Evolutionary conservation across 176 grass and related monocot species (phyloP).

Genomic region (Musa beccarii): DNA sequence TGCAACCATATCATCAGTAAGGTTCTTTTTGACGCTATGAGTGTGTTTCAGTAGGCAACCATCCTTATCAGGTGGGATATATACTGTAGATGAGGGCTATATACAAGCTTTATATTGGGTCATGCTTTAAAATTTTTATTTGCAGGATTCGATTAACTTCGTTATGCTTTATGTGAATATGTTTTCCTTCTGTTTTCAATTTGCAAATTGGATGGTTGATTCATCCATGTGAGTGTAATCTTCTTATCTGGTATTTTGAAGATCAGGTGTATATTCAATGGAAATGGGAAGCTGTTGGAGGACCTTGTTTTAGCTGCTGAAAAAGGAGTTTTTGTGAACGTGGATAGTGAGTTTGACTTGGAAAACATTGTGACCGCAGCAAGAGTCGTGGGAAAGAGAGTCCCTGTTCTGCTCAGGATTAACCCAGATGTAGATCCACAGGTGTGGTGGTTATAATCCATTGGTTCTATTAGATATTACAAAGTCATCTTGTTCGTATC

Average conservation of each 20-base stretch:
- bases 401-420: constrained; percentile 88
- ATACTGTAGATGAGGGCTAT: not conserved
- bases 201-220: not conserved
- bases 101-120: not conserved
- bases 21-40: not conserved
- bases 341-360: constrained; percentile 98
- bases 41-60: not conserved
- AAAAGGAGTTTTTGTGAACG: constrained; percentile 82
- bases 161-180: not conserved
- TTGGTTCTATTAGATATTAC: not conserved
- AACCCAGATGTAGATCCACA: constrained; percentile 98
- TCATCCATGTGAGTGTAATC: not conserved
- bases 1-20: not conserved
- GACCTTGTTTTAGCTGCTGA: constrained; percentile 86
- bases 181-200: too few species aligned
- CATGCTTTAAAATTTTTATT: not conserved
- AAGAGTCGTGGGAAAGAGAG: constrained; percentile 61
- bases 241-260: constrained; percentile 29
- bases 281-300: constrained; percentile 85
- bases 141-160: not conserved
- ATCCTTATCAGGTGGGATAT: not conserved
- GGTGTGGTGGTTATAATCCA: constrained; percentile 32
- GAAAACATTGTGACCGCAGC: constrained; percentile 79
- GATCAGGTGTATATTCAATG: constrained; percentile 96
- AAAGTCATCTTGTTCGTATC: not conserved